phyloP scores from a whole-genome alignment of 345 rosid genomes.

The Citrus mangshanensis region DNA sequence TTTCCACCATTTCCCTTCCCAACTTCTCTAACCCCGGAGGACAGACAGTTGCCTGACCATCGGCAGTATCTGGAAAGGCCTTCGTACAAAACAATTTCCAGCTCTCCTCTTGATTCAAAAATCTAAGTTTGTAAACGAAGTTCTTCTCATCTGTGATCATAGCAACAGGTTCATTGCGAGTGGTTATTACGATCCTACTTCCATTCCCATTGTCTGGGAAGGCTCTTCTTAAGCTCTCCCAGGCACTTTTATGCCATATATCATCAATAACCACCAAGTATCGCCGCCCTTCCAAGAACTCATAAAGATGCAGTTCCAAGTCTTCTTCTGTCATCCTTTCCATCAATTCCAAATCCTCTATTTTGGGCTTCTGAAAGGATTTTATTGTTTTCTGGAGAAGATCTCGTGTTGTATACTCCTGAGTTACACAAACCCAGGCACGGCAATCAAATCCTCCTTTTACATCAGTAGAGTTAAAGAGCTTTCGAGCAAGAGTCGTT shows the following conservation, averaged over 20 bases:
- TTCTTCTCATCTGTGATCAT: conserved; percentile 16
- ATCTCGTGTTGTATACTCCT: conserved; percentile 11
- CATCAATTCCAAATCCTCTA: conserved; percentile 6
- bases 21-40: conserved; percentile 23
- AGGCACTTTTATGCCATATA: conserved; percentile 22
- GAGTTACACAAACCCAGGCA: conserved; percentile 29
- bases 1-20: conserved; percentile 24
- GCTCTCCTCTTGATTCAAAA: conserved; percentile 16
- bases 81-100: conserved; percentile 28
- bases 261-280: conserved; percentile 29
- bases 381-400: conserved; percentile 18
- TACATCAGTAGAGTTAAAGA: conserved; percentile 18
- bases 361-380: conserved; percentile 10
- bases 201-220: conserved; percentile 18
- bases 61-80: conserved; percentile 6
- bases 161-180: conserved; percentile 22
- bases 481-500: conserved; percentile 28
- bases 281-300: conserved; percentile 9
- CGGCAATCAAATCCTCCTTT: conserved; percentile 18
- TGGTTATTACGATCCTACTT: conserved; percentile 25
- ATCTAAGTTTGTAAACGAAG: conserved; percentile 9
- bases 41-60: background rate
- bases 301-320: conserved; percentile 15
- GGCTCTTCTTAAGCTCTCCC: conserved; percentile 23
- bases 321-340: conserved; percentile 13